A percentile compares a stretch with the other conserved stretches of the same genome.
Conservation (phyloP, 108 stramenopile species). For the Cyclotella choctawhatcheeana region DNA sequence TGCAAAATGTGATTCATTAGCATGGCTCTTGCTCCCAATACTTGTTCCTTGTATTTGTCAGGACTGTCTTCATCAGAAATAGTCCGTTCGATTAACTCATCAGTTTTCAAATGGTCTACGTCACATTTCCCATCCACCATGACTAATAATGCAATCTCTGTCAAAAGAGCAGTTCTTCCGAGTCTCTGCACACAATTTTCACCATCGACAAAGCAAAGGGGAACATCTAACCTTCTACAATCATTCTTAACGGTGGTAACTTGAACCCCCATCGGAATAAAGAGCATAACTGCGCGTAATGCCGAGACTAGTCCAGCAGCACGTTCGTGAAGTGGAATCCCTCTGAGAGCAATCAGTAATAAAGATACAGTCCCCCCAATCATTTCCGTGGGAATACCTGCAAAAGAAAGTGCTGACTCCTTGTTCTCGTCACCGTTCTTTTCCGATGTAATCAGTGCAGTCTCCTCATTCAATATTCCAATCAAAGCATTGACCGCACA, state of each 20-base stretch:
- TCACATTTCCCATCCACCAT: constrained; percentile 67
- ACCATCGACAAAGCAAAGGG: constrained; percentile 19
- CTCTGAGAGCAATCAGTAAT: constrained; percentile 61
- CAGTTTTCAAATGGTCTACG: constrained; percentile 17
- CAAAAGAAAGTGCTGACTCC: constrained; percentile 14
- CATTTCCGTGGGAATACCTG: constrained; percentile 34
- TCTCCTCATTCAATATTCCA: constrained; percentile 46
- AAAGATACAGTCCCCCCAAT: constrained; percentile 54
- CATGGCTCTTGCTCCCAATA: constrained; percentile 23
- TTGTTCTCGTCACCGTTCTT: background rate
- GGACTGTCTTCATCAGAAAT: background rate
- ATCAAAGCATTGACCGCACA: constrained; percentile 51
- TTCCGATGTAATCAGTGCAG: background rate
- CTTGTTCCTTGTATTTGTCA: constrained; percentile 16
- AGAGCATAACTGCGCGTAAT: constrained; percentile 41
- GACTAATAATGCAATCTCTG: constrained; percentile 69
- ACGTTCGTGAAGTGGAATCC: constrained; percentile 65
- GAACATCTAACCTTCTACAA: constrained; percentile 22
- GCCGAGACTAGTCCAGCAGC: constrained; percentile 46
- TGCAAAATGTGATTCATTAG: constrained; percentile 36
- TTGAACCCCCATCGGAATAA: constrained; percentile 28
- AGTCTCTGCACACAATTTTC: constrained; percentile 41
- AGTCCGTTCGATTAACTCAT: constrained; percentile 8
- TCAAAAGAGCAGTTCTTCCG: constrained; percentile 55
- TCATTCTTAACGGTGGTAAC: constrained; percentile 9